phyloP scores from a whole-genome alignment of 768 basidiomycete genomes.

The Daedaleopsis sinensis region DNA sequence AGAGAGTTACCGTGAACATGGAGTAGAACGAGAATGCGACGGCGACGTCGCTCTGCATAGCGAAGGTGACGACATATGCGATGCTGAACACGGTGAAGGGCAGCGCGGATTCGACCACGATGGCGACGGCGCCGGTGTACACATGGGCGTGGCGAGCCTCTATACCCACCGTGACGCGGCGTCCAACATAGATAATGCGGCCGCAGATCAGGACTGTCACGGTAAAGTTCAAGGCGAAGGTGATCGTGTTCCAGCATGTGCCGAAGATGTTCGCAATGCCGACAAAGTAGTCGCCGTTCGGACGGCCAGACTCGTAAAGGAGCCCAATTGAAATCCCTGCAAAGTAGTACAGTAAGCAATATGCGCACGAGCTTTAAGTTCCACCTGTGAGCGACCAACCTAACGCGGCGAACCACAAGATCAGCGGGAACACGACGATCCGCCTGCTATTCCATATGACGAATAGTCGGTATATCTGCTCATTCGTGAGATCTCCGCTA shows the following conservation, averaged over 20 bases:
- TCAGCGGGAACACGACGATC: slow-evolving; percentile 23
- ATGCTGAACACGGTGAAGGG: slow-evolving; percentile 40
- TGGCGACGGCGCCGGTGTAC: slow-evolving; percentile 38
- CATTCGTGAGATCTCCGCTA: not conserved
- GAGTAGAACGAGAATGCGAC: slow-evolving; percentile 42
- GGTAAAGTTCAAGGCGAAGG: slow-evolving; percentile 41
- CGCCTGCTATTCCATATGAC: slow-evolving; percentile 26
- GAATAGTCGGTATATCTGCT: slow-evolving; percentile 28
- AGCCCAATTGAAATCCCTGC: slow-evolving; percentile 10
- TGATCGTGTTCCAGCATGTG: slow-evolving; percentile 39
- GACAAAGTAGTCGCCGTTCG: slow-evolving; percentile 34
- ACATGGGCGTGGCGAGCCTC: slow-evolving; percentile 23
- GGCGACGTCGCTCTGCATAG: slow-evolving; percentile 32
- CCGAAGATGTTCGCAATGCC: slow-evolving; percentile 40
- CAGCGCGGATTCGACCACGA: slow-evolving; percentile 42
- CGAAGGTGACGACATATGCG: slow-evolving; percentile 40
- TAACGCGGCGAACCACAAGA: slow-evolving; percentile 23
- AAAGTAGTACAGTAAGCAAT: not conserved
- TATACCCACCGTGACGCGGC: slow-evolving; percentile 30
- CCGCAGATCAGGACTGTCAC: slow-evolving; percentile 37
- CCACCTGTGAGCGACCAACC: not conserved
- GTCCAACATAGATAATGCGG: slow-evolving; percentile 36
- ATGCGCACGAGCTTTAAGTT: not conserved
- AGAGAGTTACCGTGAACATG: slow-evolving; percentile 38
- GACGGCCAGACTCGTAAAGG: slow-evolving; percentile 16